Evolutionary conservation across 192 early-diverging fungal genomes (phyloP).

Genomic region (Chytriomyces confervae): DNA sequence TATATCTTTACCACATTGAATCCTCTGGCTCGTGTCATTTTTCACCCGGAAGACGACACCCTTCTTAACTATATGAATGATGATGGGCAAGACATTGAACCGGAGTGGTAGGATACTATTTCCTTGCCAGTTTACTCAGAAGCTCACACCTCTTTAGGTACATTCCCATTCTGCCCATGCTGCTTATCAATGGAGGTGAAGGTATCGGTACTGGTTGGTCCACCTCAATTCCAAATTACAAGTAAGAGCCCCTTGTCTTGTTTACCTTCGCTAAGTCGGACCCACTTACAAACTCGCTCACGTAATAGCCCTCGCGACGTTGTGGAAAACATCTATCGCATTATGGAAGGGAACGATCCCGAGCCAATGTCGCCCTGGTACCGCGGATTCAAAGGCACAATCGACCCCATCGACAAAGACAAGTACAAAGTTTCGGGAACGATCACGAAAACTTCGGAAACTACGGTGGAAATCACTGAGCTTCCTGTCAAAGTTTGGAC

Average conservation of each 20-base stretch:
- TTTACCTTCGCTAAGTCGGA: background rate
- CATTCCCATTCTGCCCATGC: slow-evolving; percentile 90
- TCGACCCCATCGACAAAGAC: slow-evolving; percentile 61
- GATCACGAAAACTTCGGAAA: slow-evolving; percentile 73
- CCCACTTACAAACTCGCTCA: slow-evolving; percentile 52
- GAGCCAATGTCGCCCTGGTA: slow-evolving; percentile 91
- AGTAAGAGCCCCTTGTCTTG: slow-evolving; percentile 41
- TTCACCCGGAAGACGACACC: slow-evolving; percentile 80
- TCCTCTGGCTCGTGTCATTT: slow-evolving; percentile 77
- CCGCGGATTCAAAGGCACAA: slow-evolving; percentile 84
- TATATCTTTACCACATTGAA: slow-evolving; percentile 87
- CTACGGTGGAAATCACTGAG: slow-evolving; percentile 85
- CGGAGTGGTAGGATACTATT: slow-evolving; percentile 71
- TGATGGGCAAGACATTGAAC: slow-evolving; percentile 89
- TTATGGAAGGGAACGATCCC: slow-evolving; percentile 78
- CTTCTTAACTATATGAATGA: slow-evolving; percentile 85
- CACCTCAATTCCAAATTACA: slow-evolving; percentile 66
- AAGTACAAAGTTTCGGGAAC: slow-evolving; percentile 74
- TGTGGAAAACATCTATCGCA: slow-evolving; percentile 78
- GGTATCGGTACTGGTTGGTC: slow-evolving; percentile 94
- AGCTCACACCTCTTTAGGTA: slow-evolving; percentile 52
- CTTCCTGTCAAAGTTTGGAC: slow-evolving; percentile 91
- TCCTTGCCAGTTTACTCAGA: background rate
- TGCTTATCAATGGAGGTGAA: slow-evolving; percentile 90
- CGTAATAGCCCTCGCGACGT: slow-evolving; percentile 84